phyloP scores from a whole-genome alignment of 2,329 filamentous ascomycete species.

The Apiospora phragmitis region DNA sequence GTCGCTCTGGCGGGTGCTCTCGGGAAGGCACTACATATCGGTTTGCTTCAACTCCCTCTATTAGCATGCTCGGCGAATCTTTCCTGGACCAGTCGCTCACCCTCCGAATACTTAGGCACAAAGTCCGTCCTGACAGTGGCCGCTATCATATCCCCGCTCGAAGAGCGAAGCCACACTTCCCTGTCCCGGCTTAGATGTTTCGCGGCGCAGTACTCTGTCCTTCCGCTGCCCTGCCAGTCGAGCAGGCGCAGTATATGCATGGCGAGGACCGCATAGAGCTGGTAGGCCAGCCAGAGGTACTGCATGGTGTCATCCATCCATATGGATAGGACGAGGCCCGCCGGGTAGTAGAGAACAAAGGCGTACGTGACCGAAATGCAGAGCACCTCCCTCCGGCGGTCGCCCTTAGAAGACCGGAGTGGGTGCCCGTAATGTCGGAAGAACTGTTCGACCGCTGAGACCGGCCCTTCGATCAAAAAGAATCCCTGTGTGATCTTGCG shows the following conservation, averaged over 20 bases:
- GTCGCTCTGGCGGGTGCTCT: too few species aligned
- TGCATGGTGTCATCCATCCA: not conserved
- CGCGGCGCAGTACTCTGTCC: not conserved
- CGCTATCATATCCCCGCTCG: not conserved
- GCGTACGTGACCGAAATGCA: not conserved
- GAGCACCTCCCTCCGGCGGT: not conserved
- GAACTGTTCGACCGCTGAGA: not conserved
- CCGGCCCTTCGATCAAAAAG: not conserved
- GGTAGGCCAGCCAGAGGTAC: not conserved
- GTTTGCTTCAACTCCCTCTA: too few species aligned
- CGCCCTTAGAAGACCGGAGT: not conserved
- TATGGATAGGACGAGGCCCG: not conserved
- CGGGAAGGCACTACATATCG: too few species aligned
- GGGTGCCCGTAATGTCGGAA: not conserved
- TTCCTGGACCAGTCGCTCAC: not conserved
- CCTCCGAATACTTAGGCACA: not conserved
- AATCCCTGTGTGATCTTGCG: not conserved
- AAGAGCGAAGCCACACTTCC: not conserved
- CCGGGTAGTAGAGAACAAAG: not conserved
- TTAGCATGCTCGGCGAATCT: not conserved
- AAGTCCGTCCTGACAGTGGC: not conserved
- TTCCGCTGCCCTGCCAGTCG: not conserved
- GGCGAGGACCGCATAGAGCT: not conserved
- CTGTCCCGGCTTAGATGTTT: not conserved
- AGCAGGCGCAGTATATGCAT: constrained; percentile 3